Conservation (phyloP, 768 basidiomycete species). For the Hericium alpestre region DNA sequence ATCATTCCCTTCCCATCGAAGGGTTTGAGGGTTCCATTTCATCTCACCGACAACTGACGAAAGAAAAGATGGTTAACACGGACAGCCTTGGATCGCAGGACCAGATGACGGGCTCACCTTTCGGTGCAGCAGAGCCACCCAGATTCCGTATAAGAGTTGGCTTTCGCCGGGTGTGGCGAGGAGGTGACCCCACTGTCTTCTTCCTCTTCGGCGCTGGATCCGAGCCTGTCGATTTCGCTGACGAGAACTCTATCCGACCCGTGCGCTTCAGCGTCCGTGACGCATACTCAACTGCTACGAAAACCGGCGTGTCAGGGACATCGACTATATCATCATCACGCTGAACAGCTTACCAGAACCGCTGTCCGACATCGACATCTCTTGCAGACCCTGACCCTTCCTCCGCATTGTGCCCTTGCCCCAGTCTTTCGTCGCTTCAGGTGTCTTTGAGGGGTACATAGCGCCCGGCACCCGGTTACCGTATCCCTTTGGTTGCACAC, state of each 20-base stretch:
- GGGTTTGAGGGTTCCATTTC: constrained; percentile 87
- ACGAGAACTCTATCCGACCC: constrained; percentile 43
- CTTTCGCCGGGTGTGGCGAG: constrained; percentile 49
- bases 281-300: not conserved
- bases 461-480: constrained; percentile 53
- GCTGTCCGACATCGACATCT: constrained; percentile 31
- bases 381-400: constrained; percentile 27
- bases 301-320: constrained; percentile 16
- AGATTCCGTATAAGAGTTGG: constrained; percentile 85
- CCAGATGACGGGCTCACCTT: constrained; percentile 41
- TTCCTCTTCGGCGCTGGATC: constrained; percentile 35
- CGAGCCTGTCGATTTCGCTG: constrained; percentile 20
- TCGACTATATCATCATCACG: too few species aligned
- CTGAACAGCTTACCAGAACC: constrained; percentile 19
- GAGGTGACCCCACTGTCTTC: constrained; percentile 34
- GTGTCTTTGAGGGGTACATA: constrained; percentile 31
- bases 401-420: constrained; percentile 51
- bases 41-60: constrained; percentile 85
- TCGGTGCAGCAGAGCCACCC: constrained; percentile 53
- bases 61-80: not conserved
- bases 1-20: constrained; percentile 98
- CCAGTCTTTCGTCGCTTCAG: constrained; percentile 23
- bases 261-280: constrained; percentile 38
- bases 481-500: constrained; percentile 63
- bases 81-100: too few species aligned